Conservation (phyloP, 805 yeast genomes). For the Starmerella potacharoeniae region DNA sequence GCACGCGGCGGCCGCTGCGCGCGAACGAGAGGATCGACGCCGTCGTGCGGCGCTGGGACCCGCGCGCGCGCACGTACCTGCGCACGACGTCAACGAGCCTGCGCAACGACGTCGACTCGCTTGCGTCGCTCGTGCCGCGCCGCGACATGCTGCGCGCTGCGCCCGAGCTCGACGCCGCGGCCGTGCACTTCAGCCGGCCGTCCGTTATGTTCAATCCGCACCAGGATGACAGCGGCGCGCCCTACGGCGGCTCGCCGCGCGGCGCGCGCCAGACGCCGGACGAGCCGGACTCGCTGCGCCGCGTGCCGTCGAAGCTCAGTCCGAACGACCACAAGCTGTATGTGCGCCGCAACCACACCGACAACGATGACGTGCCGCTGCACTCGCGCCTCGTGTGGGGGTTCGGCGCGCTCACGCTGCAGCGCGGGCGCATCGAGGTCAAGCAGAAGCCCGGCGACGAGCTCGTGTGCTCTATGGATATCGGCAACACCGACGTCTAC, state of each 20-base stretch:
- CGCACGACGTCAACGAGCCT: conserved; percentile 20
- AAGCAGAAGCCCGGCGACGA: conserved; percentile 19
- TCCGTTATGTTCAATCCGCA: conserved; percentile 17
- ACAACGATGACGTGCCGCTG: conserved; percentile 12
- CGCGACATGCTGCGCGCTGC: conserved; percentile 25
- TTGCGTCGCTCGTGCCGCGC: conserved; percentile 28
- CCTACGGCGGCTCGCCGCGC: neutral
- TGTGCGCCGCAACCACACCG: conserved; percentile 7
- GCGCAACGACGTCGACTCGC: conserved; percentile 22
- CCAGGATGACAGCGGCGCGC: neutral
- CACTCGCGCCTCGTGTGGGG: conserved; percentile 19
- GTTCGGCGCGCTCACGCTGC: conserved; percentile 11
- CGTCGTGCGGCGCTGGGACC: conserved; percentile 21
- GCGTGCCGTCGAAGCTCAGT: conserved; percentile 13
- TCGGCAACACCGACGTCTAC: conserved; percentile 17
- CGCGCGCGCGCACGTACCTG: conserved; percentile 12
- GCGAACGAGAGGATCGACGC: conserved; percentile 19
- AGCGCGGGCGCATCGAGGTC: conserved; percentile 12
- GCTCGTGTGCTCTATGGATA: conserved; percentile 13
- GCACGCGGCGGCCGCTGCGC: conserved; percentile 25
- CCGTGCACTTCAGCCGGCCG: conserved; percentile 18
- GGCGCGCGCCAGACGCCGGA: neutral
- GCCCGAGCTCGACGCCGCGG: conserved; percentile 17
- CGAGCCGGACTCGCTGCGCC: neutral
- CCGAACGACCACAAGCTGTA: conserved; percentile 11